Percentiles rank a stretch among this genome's conserved stretches.
Conservation (phyloP, 768 basidiomycete species). For the Auricularia sp. region DNA sequence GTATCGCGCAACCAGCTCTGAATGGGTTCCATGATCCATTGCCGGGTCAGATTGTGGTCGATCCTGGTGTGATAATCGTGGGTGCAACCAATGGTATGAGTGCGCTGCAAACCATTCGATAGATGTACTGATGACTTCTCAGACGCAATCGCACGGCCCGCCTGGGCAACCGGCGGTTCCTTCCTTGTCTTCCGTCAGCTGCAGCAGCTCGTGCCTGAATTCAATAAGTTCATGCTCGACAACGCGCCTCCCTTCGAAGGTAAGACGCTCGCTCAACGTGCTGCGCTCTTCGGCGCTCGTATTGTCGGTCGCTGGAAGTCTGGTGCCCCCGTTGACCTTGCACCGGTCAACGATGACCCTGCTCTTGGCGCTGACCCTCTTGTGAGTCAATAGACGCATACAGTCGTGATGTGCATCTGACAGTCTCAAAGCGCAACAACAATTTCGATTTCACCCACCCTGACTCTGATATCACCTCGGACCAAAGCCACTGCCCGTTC, state of each 20-base stretch:
- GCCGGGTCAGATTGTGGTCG: conserved; percentile 17
- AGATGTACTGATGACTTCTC: not conserved
- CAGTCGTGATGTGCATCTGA: too few relatives aligned
- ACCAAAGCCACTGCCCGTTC: conserved; percentile 24
- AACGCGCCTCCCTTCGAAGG: conserved; percentile 15
- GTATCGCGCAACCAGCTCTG: conserved; percentile 22
- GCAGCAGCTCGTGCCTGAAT: conserved; percentile 27
- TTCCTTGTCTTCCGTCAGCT: conserved; percentile 21
- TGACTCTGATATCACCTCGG: conserved; percentile 11
- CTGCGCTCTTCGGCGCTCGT: conserved; percentile 25
- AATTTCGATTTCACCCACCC: conserved; percentile 17
- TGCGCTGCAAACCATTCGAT: not conserved
- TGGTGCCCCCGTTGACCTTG: conserved; percentile 22
- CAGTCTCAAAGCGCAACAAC: conserved; percentile 14
- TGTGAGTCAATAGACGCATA: too few relatives aligned
- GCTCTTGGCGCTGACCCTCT: conserved; percentile 18
- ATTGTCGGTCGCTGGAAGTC: conserved; percentile 26
- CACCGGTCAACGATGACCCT: conserved; percentile 18
- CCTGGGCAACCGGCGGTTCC: conserved; percentile 9
- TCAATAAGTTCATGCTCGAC: conserved; percentile 19
- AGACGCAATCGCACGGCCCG: conserved; percentile 1
- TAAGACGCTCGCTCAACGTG: conserved; percentile 10
- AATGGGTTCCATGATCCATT: conserved; percentile 17
- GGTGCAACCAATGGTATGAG: conserved; percentile 9
- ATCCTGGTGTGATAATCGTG: conserved; percentile 20